These are phyloP conservation scores for Globisporangium irregulare DNA, from an alignment of 352 stramenopile genomes.

Conservation along the genomic window DNA sequence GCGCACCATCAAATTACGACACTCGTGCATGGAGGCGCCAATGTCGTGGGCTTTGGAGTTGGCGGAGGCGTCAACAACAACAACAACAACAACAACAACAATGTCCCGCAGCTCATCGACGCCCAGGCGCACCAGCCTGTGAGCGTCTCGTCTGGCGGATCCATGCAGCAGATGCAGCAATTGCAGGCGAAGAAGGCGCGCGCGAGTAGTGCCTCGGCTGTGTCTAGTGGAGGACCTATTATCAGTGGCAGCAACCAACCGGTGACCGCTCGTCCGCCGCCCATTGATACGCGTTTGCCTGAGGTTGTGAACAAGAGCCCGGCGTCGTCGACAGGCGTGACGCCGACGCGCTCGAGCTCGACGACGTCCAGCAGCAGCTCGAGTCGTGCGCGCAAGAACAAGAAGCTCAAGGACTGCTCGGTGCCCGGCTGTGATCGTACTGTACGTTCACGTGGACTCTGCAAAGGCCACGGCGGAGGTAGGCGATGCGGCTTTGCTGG, in stretches of 20 bases:
- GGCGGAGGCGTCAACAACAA: background rate
- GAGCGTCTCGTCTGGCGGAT: constrained; percentile 18
- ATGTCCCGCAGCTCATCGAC: constrained; percentile 9
- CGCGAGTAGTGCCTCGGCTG: background rate
- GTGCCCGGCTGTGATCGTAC: constrained; percentile 70
- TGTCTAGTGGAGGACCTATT: background rate
- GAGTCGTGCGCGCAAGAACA: constrained; percentile 56
- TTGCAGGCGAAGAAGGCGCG: constrained; percentile 6
- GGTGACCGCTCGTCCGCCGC: constrained; percentile 28
- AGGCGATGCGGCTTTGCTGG: constrained; percentile 64
- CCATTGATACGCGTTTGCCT: constrained; percentile 43
- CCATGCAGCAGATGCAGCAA: constrained; percentile 18
- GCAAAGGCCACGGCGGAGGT: constrained; percentile 76
- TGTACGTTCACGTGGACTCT: constrained; percentile 73
- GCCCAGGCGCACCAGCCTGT: constrained; percentile 15
- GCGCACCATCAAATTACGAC: constrained; percentile 19
- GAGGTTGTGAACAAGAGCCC: constrained; percentile 15
- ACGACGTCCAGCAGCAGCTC: constrained; percentile 27
- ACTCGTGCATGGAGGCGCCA: background rate
- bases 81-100: constrained; percentile 2
- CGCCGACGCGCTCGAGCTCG: constrained; percentile 40
- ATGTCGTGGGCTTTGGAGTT: constrained; percentile 5
- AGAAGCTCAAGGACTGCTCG: constrained; percentile 84
- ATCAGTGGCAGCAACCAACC: background rate
- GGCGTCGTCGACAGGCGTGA: constrained; percentile 18